Evolutionary conservation across 2,329 filamentous ascomycete species (phyloP), one percentile per base, ranked within the genome.

Genomic region (Aspergillus quadricinctus): DNA sequence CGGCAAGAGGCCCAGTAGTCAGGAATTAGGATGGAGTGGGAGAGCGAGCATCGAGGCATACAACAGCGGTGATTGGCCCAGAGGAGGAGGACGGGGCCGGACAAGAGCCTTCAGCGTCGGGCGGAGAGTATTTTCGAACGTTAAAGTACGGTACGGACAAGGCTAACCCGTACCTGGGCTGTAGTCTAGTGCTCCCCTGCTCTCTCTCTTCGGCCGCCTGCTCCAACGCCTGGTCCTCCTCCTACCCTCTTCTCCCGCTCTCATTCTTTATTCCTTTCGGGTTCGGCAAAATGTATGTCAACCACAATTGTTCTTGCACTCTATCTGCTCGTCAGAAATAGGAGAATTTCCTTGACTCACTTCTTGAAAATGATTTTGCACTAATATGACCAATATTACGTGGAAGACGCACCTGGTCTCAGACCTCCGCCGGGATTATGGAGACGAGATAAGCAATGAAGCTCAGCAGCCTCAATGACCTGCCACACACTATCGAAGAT

Each of bases 231-330:
- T 54, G 49, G 35, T 35, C 45, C 27, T 40, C 45, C 54, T 61
- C 69, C 71, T 69, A 64, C 66, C 68, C 66, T 69, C 65, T 64
- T 65, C 66, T 64, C 68, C 58, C 61, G 62, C 61, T 14, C 2
- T 35, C 66, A 67, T 67, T 64, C 67, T 64, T 68, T 66, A 64
- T 46, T 52, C 45, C 43, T 46, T 51, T 43, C 41, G 40, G 37
- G 8, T 51, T 56, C 48, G 19, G 50, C 55, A 29, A 31, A 49
- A 8, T 29, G 19, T 19, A 57, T 57, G 59, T 63, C 65, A 72
- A 76, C 75, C 64, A 70, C 72, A 74, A 69, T 75, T 78, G 74
- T 88, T 81, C 79, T 85, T 86, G 80, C 83, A 83, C 86, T 89
- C 81, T 67, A 86, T 86, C 67, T 78, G 77, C 75, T 84, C 85